These are phyloP conservation scores for Termitomyces sp. DNA, from an alignment of 768 basidiomycete genomes.

Conservation along the genomic window DNA sequence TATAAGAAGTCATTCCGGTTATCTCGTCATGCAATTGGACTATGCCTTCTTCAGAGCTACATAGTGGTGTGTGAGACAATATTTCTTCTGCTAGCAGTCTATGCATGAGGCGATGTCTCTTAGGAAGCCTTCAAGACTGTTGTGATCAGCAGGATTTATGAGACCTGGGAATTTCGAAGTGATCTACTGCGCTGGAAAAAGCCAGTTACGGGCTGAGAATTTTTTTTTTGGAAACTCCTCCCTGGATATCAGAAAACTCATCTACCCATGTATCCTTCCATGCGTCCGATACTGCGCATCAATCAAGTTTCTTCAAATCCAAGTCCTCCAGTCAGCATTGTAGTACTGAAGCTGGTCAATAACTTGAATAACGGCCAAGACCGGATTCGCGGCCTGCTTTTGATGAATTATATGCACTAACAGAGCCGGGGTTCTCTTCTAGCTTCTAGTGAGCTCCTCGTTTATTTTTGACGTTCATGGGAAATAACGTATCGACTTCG, in stretches of 20 bases:
- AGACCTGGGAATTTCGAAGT: neutral
- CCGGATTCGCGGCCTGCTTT: neutral
- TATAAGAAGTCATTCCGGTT: neutral
- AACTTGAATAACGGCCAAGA: neutral
- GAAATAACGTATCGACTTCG: neutral
- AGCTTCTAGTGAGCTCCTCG: neutral
- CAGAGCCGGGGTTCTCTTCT: neutral
- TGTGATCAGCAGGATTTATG: neutral
- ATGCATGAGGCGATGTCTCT: neutral
- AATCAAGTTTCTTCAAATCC: neutral
- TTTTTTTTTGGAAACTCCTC: too few relatives aligned
- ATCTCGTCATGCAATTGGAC: neutral
- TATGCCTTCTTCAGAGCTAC: neutral
- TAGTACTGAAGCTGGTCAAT: neutral
- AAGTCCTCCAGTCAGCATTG: neutral
- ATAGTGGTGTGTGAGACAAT: neutral
- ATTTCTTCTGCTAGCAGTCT: neutral
- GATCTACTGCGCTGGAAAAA: neutral
- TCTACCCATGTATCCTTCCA: neutral
- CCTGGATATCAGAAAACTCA: neutral
- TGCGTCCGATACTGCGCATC: neutral
- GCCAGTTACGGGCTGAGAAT: too few relatives aligned
- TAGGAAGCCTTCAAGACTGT: neutral
- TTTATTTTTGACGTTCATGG: neutral
- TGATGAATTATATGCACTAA: neutral